A percentile compares a stretch with the other conserved stretches of the same genome.
Conservation (phyloP, 164 flowering plant genomes). For the Brasenia schreberi region DNA sequence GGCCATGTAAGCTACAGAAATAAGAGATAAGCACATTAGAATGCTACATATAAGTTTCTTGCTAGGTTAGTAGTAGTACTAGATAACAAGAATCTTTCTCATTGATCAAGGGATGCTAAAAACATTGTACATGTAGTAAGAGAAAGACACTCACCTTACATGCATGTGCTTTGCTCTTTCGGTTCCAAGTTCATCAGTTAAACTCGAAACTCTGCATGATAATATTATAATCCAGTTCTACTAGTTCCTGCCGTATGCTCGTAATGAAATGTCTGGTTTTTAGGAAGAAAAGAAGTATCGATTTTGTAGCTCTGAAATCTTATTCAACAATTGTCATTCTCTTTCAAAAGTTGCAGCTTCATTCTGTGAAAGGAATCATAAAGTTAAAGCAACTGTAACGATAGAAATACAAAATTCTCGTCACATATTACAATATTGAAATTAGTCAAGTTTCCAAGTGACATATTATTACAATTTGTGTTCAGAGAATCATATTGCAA, state of each 20-base stretch:
- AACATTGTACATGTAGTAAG: background rate
- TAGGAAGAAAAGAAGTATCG: slow-evolving; percentile 27
- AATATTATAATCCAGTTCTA: background rate
- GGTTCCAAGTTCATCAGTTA: slow-evolving; percentile 63
- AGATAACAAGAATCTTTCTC: background rate
- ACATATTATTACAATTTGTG: no score
- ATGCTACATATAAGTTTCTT: background rate
- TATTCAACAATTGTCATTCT: slow-evolving; percentile 45
- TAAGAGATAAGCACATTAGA: background rate
- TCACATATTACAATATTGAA: no score
- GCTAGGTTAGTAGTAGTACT: background rate
- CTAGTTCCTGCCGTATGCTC: background rate
- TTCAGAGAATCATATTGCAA: no score
- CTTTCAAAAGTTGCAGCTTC: slow-evolving; percentile 55
- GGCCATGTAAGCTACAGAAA: background rate
- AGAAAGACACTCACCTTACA: slow-evolving; percentile 20
- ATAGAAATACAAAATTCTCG: background rate
- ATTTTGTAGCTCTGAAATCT: slow-evolving; percentile 57
- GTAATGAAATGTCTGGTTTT: no score
- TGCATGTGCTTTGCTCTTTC: slow-evolving; percentile 51
- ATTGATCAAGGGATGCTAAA: no score
- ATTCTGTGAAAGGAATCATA: slow-evolving; percentile 23
- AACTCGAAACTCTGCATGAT: slow-evolving; percentile 48
- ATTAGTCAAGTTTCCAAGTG: no score
- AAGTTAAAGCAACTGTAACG: background rate